Percentiles rank a stretch among this genome's conserved stretches.
phyloP scores from a whole-genome alignment of 257 asterid genomes.

The Oldenlandia corymbosa region DNA sequence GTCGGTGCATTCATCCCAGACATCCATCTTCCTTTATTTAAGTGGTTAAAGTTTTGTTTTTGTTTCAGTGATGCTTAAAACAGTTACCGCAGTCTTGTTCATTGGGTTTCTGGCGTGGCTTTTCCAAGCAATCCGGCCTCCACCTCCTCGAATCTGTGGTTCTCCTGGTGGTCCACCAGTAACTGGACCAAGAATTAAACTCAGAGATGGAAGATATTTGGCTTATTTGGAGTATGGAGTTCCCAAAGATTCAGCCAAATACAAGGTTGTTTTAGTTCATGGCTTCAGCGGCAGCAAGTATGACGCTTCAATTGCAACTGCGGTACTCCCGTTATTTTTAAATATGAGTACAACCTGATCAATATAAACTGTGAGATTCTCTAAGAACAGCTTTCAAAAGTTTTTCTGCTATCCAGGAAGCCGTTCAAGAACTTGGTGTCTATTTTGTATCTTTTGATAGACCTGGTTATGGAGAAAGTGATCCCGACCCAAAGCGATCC shows the following conservation, averaged over 20 bases:
- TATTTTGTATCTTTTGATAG: conserved; percentile 66
- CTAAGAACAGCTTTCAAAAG: background rate
- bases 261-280: conserved; percentile 60
- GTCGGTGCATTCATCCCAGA: background rate
- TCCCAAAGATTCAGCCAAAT: conserved; percentile 54
- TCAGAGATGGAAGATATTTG: conserved; percentile 70
- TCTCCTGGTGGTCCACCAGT: conserved; percentile 52
- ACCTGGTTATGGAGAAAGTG: conserved; percentile 82
- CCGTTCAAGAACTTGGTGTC: conserved; percentile 48
- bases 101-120: conserved; percentile 56
- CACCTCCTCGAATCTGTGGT: conserved; percentile 62
- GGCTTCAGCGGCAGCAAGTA: conserved; percentile 58
- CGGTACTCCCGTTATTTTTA: conserved; percentile 34
- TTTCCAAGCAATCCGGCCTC: conserved; percentile 47
- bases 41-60: background rate
- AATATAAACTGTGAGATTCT: background rate
- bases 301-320: conserved; percentile 41
- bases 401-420: conserved; percentile 31
- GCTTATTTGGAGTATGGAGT: conserved; percentile 81
- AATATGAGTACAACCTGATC: background rate
- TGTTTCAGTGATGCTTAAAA: conserved; percentile 50
- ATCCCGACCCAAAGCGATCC: conserved; percentile 61
- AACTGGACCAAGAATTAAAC: conserved; percentile 62
- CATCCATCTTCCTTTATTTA: background rate
- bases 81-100: conserved; percentile 35